Evolutionary conservation across 495 filamentous ascomycete species (phyloP), one percentile per base, ranked within the genome.

Genomic region (Hypoxylon fuscum): DNA sequence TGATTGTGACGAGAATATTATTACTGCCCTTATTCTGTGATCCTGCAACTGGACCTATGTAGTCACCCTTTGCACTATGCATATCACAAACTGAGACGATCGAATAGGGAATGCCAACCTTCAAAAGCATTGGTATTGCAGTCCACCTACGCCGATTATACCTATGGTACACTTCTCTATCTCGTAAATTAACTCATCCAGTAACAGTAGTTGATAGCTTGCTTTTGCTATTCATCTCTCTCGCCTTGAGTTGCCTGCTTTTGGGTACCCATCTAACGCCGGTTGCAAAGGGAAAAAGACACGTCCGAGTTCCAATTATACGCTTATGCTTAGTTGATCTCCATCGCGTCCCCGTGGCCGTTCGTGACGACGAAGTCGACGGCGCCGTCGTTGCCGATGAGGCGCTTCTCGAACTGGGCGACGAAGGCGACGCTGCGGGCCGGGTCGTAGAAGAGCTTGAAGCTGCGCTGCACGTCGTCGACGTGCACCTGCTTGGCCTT

Each of bases 381-480:
- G 18, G 72, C 81, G 9, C 94, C 94, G 66, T 90, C 85, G 18
- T 96, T 88, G 31, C 92, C 89, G 73, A 98, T 96, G 29, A 98
- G 90, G 29, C 91, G 86, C 78, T 93, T 92, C 79, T 98, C 95
- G 64, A 89, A 96, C 60, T 96, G 87, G 42, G 82, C 77, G 25
- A 99, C 90, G 67, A 97, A 98, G 70, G 90, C 88, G 68, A 96
- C 91, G 70, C 93, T 97, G 58, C 96, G 79, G 38, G 78, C 77
- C 0, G 92, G 88, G 70, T 98, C 95, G 73, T 91, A 96, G 79
- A 99, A 99, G 40, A 99, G 83, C 64, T 85, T 83, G 80, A 92
- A 99, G 77, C 91, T 94, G 50, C 93, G 84, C 79, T 96, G 89
- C 22, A 99, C 93, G 72, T 99, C 96, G 37, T 90, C 84, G 47